These are phyloP conservation scores for Fusarium pininemorale DNA, from an alignment of 2,329 filamentous ascomycete genomes.

Conservation along the genomic window DNA sequence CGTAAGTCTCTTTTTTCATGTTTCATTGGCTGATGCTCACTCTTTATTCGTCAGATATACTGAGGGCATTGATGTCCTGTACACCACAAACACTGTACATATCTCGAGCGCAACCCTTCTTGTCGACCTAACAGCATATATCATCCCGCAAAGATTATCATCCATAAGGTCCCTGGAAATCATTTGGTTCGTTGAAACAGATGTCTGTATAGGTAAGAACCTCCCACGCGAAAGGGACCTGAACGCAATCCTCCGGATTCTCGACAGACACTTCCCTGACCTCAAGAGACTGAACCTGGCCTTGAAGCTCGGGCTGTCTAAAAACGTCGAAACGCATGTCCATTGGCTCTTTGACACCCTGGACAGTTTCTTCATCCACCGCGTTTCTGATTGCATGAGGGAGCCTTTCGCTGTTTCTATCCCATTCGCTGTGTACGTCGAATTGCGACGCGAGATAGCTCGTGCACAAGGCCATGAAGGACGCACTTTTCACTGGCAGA, in stretches of 20 bases:
- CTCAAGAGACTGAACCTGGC: neutral
- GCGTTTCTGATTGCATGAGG: neutral
- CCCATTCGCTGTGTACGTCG: accelerated
- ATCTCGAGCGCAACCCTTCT: neutral
- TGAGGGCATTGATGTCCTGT: neutral
- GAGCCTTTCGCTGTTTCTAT: neutral
- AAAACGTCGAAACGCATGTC: neutral
- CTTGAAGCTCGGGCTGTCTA: neutral
- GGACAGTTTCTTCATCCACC: neutral
- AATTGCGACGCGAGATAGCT: neutral
- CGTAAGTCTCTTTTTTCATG: accelerated
- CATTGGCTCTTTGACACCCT: accelerated
- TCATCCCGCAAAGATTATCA: neutral
- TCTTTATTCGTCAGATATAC: neutral
- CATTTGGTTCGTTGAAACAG: neutral
- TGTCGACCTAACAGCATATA: neutral
- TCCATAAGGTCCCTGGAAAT: neutral
- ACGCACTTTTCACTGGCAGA: neutral
- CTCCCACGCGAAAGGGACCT: neutral
- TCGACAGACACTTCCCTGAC: neutral
- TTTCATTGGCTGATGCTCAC: accelerated
- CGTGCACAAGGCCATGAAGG: too few species aligned
- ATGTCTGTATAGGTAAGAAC: neutral
- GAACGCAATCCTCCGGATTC: neutral
- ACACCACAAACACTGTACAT: neutral